Percentiles rank a stretch among this genome's conserved stretches.
Evolutionary conservation across 768 basidiomycete species (phyloP).

Genomic region (Dentipellis fragilis): DNA sequence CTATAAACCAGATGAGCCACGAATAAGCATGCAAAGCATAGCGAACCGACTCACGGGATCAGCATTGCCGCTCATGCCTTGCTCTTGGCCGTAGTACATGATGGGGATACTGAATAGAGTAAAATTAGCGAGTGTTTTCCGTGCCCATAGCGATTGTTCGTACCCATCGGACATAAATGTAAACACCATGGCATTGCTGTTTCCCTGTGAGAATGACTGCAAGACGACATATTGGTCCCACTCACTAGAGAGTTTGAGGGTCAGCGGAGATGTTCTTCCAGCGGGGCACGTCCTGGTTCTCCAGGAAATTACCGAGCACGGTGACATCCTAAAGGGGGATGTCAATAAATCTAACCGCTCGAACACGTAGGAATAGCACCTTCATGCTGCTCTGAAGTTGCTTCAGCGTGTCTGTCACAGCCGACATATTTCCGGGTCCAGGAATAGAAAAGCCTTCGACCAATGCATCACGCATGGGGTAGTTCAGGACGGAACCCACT

Average conservation of each 20-base stretch:
- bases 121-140: neutral
- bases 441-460: conserved; percentile 62
- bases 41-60: conserved; percentile 47
- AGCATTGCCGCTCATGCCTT: conserved; percentile 47
- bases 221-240: neutral
- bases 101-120: conserved; percentile 47
- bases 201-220: conserved; percentile 7
- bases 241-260: conserved; percentile 59
- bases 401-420: conserved; percentile 38
- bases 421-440: conserved; percentile 53
- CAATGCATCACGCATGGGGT: conserved; percentile 57
- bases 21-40: neutral
- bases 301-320: conserved; percentile 65
- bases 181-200: conserved; percentile 64
- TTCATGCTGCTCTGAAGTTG: conserved; percentile 45
- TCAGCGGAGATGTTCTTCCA: conserved; percentile 69
- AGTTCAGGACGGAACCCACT: conserved; percentile 65
- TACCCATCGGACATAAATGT: conserved; percentile 68
- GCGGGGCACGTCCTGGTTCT: conserved; percentile 69
- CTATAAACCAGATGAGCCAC: conserved; percentile 22
- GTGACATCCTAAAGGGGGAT: conserved; percentile 20
- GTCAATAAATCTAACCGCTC: neutral
- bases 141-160: conserved; percentile 1
- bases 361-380: conserved; percentile 14
- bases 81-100: conserved; percentile 77